These are phyloP conservation scores for Suzukiozyma palmioleophila DNA, from an alignment of 1,139 yeast genomes.

Conservation along the genomic window DNA sequence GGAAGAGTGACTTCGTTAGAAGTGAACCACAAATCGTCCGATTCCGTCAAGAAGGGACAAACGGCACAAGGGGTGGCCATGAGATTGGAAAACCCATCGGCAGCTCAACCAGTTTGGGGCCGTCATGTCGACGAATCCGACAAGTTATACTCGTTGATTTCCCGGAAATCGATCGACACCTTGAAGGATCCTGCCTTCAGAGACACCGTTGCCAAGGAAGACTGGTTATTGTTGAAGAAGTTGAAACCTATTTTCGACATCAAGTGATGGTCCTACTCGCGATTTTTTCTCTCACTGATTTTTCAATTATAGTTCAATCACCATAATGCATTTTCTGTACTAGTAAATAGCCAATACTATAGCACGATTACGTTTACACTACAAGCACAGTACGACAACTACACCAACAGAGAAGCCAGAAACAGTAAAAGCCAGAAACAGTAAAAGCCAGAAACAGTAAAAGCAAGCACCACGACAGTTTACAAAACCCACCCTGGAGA, in stretches of 20 bases:
- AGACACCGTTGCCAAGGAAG: constrained; percentile 88
- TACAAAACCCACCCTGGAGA: no score
- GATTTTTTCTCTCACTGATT: no score
- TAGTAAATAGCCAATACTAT: neutral
- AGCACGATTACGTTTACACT: no score
- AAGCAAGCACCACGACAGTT: no score
- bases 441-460: no score
- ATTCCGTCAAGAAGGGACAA: constrained; percentile 85
- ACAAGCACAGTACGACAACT: no score
- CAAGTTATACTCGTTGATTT: constrained; percentile 76
- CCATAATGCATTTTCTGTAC: neutral
- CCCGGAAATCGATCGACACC: constrained; percentile 92
- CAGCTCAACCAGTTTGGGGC: constrained; percentile 97
- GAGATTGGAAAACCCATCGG: constrained; percentile 89
- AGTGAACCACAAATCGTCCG: constrained; percentile 85
- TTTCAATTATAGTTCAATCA: no score
- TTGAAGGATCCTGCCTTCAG: constrained; percentile 97
- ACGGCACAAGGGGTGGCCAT: constrained; percentile 98
- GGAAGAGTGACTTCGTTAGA: constrained; percentile 89
- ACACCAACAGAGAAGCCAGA: no score
- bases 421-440: no score
- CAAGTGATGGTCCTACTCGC: constrained; percentile 28
- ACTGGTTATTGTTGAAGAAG: constrained; percentile 87
- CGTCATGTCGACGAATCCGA: constrained; percentile 97
- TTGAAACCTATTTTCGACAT: constrained; percentile 85